phyloP scores from a whole-genome alignment of 2,329 filamentous ascomycete genomes.

The Clonostachys byssicola region DNA sequence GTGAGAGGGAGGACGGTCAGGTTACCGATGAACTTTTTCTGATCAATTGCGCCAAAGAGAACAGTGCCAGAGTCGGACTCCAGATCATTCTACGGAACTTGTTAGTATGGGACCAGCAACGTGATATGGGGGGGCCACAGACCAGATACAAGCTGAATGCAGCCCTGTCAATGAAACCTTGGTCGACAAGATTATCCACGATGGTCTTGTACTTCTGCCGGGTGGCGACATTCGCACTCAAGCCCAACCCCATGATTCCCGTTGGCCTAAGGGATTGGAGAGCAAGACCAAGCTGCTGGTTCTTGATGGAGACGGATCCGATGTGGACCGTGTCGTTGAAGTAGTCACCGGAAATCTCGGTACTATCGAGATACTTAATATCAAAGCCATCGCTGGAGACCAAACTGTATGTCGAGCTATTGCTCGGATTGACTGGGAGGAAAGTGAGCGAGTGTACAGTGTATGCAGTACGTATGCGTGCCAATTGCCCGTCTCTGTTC shows the following conservation, averaged over 20 bases:
- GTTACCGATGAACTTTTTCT: constrained; percentile 62
- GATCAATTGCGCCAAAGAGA: constrained; percentile 77
- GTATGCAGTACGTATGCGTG: no score
- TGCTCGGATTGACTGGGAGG: constrained; percentile 26
- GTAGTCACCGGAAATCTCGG: constrained; percentile 51
- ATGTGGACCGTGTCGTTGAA: constrained; percentile 52
- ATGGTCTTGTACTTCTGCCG: constrained; percentile 48
- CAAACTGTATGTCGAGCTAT: constrained; percentile 43
- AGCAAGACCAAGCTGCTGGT: constrained; percentile 53
- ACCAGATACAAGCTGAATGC: constrained; percentile 67
- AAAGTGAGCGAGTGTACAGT: background rate
- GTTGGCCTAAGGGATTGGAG: constrained; percentile 39
- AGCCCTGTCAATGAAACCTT: constrained; percentile 57
- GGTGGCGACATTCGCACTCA: constrained; percentile 44
- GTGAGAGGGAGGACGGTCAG: constrained; percentile 40
- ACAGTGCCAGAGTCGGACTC: constrained; percentile 62
- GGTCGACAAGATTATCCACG: constrained; percentile 57
- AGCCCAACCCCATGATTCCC: constrained; percentile 57
- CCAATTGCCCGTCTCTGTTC: no score
- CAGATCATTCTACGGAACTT: constrained; percentile 47
- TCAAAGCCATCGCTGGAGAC: constrained; percentile 41
- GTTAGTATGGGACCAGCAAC: background rate
- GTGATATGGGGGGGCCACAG: constrained; percentile 4
- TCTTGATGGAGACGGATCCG: constrained; percentile 36
- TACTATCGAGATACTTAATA: constrained; percentile 58